Evolutionary conservation across 2,329 filamentous ascomycete genomes (phyloP).

Genomic region (Cercospora sp.): DNA sequence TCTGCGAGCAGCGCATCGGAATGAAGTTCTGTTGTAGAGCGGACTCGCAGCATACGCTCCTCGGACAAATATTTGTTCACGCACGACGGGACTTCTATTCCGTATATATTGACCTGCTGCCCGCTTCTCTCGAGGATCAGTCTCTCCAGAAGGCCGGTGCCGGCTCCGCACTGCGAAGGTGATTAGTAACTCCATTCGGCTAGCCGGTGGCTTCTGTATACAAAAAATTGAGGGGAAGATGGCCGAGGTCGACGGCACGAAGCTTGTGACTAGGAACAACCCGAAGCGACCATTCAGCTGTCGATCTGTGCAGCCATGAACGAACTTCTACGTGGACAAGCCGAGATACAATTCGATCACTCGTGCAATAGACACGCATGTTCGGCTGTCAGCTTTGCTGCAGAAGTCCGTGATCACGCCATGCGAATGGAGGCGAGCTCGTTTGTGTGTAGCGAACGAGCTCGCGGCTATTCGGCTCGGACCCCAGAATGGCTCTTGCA

Average conservation of each 20-base stretch:
- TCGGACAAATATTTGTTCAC: slow-evolving; percentile 49
- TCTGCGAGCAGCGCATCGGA: slow-evolving; percentile 44
- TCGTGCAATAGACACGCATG: not conserved
- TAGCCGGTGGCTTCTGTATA: not conserved
- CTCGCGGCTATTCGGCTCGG: not conserved
- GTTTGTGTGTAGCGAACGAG: not conserved
- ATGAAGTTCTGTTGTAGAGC: slow-evolving; percentile 48
- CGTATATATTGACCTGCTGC: slow-evolving; percentile 40
- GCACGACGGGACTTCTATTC: slow-evolving; percentile 51
- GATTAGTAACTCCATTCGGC: slow-evolving; percentile 11
- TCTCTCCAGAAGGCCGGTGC: slow-evolving; percentile 52
- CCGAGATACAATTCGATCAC: not conserved
- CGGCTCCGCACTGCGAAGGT: slow-evolving; percentile 29
- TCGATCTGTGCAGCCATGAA: not conserved
- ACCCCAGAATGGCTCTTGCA: not conserved
- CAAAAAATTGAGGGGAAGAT: slow-evolving; percentile 13
- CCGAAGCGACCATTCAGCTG: slow-evolving; percentile 11
- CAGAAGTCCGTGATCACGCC: not conserved
- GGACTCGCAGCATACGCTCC: slow-evolving; percentile 46
- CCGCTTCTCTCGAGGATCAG: slow-evolving; percentile 40
- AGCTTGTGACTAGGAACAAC: slow-evolving; percentile 4
- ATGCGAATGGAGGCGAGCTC: not conserved
- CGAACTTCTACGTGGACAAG: not conserved
- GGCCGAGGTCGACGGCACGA: slow-evolving; percentile 5
- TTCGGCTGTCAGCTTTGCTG: not conserved